Percentiles rank a stretch among this genome's conserved stretches.
These are phyloP conservation scores for Paraconiothyrium brasiliense DNA, from an alignment of 2,329 filamentous ascomycete species.

Conservation along the genomic window DNA sequence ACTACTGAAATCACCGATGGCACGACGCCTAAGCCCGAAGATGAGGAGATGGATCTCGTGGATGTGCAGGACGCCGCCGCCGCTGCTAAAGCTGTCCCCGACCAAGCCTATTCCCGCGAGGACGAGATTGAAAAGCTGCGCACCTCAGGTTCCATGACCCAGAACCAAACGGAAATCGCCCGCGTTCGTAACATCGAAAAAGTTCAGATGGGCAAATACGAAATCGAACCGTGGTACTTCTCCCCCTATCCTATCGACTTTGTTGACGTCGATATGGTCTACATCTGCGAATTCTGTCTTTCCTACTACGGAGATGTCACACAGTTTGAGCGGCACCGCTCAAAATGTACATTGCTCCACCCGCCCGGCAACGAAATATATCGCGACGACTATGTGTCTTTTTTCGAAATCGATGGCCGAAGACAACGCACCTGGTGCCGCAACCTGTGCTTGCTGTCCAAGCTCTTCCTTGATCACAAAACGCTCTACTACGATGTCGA, in stretches of 20 bases:
- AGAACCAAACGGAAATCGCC: conserved; percentile 96
- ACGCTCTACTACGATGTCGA: conserved; percentile 99
- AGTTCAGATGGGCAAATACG: conserved; percentile 90
- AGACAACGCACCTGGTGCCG: conserved; percentile 96
- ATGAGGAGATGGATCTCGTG: conserved; percentile 62
- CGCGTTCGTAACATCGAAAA: conserved; percentile 94
- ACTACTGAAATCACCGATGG: conserved; percentile 59
- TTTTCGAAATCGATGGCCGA: conserved; percentile 96
- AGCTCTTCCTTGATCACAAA: conserved; percentile 97
- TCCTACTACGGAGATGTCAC: conserved; percentile 86
- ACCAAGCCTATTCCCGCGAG: conserved; percentile 74
- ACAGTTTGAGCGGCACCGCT: conserved; percentile 83
- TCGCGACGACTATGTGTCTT: conserved; percentile 89
- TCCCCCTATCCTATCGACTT: conserved; percentile 94
- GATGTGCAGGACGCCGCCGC: conserved; percentile 63
- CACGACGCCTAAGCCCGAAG: conserved; percentile 60
- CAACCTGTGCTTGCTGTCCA: conserved; percentile 91
- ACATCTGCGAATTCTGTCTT: conserved; percentile 97
- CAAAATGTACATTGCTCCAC: conserved; percentile 90
- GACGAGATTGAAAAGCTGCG: conserved; percentile 97
- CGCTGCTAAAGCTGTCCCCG: conserved; percentile 61
- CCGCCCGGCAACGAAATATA: conserved; percentile 99
- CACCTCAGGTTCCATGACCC: conserved; percentile 96
- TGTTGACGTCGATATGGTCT: conserved; percentile 87
- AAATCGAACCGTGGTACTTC: conserved; percentile 99